phyloP scores from a whole-genome alignment of 345 rosid species.

The Gossypium rotundifolium region DNA sequence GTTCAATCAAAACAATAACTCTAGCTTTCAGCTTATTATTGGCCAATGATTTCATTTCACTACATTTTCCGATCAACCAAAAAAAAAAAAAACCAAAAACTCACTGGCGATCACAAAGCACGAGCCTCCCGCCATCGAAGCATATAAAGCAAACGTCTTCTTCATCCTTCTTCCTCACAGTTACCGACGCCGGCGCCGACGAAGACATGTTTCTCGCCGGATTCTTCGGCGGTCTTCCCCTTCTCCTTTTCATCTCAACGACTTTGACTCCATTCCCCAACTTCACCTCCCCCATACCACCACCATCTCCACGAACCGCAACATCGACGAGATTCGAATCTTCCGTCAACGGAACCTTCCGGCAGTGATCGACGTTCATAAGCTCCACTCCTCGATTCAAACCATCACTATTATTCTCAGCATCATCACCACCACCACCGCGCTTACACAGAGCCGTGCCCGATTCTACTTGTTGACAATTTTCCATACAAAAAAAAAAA shows the following conservation, averaged over 20 bases:
- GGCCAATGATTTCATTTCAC: not conserved
- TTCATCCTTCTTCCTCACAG: slow-evolving; percentile 46
- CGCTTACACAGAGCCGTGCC: slow-evolving; percentile 19
- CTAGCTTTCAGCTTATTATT: not conserved
- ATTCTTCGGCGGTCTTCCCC: slow-evolving; percentile 70
- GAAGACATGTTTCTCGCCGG: slow-evolving; percentile 17
- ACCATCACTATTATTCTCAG: slow-evolving; percentile 5
- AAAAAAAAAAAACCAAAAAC: slow-evolving; percentile 14
- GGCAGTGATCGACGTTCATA: slow-evolving; percentile 53
- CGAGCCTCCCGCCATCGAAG: slow-evolving; percentile 97
- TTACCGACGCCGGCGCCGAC: not conserved
- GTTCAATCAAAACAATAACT: not conserved
- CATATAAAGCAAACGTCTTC: slow-evolving; percentile 98
- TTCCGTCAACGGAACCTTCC: slow-evolving; percentile 27
- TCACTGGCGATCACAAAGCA: slow-evolving; percentile 95
- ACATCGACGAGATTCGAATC: slow-evolving; percentile 35
- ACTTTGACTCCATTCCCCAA: slow-evolving; percentile 15
- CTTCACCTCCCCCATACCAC: slow-evolving; percentile 10
- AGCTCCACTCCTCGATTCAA: slow-evolving; percentile 27
- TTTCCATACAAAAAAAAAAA: slow-evolving; percentile 12
- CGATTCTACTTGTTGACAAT: slow-evolving; percentile 11
- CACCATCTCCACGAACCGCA: slow-evolving; percentile 10
- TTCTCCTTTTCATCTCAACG: slow-evolving; percentile 41
- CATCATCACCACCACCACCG: slow-evolving; percentile 1
- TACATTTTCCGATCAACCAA: slow-evolving; percentile 6